Conservation (phyloP, 2,329 filamentous ascomycete genomes). For the Orbilia quercus region DNA sequence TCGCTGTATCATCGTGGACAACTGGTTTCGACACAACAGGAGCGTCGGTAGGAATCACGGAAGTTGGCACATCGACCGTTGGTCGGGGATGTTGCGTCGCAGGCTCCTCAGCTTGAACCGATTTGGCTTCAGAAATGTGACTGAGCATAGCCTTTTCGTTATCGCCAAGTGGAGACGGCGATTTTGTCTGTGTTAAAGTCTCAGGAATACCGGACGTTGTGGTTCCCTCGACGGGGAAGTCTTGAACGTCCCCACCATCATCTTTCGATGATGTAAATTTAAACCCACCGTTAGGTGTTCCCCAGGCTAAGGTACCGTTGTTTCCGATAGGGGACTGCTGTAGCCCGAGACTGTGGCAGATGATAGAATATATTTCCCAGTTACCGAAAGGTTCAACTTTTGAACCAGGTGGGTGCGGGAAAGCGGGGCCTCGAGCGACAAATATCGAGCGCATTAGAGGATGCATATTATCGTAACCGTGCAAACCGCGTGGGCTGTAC, state of each 20-base stretch:
- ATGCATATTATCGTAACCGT: slow-evolving; percentile 95
- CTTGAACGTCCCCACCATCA: slow-evolving; percentile 29
- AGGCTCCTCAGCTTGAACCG: slow-evolving; percentile 46
- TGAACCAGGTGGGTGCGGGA: slow-evolving; percentile 84
- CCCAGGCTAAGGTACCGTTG: slow-evolving; percentile 77
- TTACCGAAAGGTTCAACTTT: slow-evolving; percentile 83
- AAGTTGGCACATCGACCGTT: slow-evolving; percentile 28
- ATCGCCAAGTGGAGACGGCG: slow-evolving; percentile 34
- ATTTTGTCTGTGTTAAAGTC: slow-evolving; percentile 41
- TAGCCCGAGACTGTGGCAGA: slow-evolving; percentile 87
- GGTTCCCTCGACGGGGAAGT: slow-evolving; percentile 43
- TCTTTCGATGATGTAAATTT: slow-evolving; percentile 27
- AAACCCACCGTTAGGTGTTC: slow-evolving; percentile 45
- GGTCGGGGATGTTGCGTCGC: slow-evolving; percentile 38
- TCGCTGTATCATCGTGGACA: slow-evolving; percentile 35
- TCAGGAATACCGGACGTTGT: slow-evolving; percentile 20
- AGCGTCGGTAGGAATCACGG: slow-evolving; percentile 27
- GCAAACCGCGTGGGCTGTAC: slow-evolving; percentile 85
- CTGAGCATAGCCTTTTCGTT: slow-evolving; percentile 47
- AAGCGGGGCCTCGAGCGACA: slow-evolving; percentile 88
- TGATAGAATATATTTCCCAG: slow-evolving; percentile 88
- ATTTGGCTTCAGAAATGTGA: slow-evolving; percentile 53
- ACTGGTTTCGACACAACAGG: slow-evolving; percentile 21
- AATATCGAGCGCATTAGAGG: slow-evolving; percentile 97
- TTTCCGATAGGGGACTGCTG: slow-evolving; percentile 73